Evolutionary conservation across 345 rosid species (phyloP).

Genomic region (Lepidium africanum): DNA sequence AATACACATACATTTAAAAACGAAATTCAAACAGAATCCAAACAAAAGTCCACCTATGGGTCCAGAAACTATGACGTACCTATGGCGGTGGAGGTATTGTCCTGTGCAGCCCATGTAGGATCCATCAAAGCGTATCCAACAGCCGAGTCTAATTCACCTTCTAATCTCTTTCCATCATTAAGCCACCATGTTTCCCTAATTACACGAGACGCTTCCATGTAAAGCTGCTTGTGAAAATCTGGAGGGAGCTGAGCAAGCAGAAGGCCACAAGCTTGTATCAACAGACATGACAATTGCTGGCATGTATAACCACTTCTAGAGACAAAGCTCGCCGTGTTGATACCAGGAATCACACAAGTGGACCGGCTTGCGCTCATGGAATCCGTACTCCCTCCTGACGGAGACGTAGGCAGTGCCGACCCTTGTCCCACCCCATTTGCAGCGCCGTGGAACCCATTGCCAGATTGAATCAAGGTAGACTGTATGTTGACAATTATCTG

Average conservation of each 20-base stretch:
- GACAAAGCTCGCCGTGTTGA: constrained; percentile 79
- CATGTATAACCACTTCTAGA: constrained; percentile 93
- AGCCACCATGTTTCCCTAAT: constrained; percentile 97
- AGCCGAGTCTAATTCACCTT: constrained; percentile 79
- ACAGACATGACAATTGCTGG: constrained; percentile 89
- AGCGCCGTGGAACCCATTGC: constrained; percentile 77
- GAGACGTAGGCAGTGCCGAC: constrained; percentile 77
- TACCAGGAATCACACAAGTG: constrained; percentile 63
- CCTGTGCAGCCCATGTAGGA: constrained; percentile 99
- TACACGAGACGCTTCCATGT: constrained; percentile 72
- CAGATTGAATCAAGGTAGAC: constrained; percentile 86
- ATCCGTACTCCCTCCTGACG: constrained; percentile 97
- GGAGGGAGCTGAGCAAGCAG: constrained; percentile 92
- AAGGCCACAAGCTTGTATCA: constrained; percentile 96
- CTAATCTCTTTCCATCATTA: constrained; percentile 68
- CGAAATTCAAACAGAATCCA: background rate
- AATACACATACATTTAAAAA: background rate
- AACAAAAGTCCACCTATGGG: background rate
- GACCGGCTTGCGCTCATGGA: constrained; percentile 87
- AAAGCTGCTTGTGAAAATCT: constrained; percentile 80
- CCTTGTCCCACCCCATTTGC: constrained; percentile 66
- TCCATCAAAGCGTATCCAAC: constrained; percentile 92
- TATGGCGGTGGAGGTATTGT: constrained; percentile 92
- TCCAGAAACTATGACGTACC: constrained; percentile 39
- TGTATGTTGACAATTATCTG: constrained; percentile 89